Evolutionary conservation across 1,284 basidiomycete species (phyloP).

Genomic region (Trichosporon sp.): DNA sequence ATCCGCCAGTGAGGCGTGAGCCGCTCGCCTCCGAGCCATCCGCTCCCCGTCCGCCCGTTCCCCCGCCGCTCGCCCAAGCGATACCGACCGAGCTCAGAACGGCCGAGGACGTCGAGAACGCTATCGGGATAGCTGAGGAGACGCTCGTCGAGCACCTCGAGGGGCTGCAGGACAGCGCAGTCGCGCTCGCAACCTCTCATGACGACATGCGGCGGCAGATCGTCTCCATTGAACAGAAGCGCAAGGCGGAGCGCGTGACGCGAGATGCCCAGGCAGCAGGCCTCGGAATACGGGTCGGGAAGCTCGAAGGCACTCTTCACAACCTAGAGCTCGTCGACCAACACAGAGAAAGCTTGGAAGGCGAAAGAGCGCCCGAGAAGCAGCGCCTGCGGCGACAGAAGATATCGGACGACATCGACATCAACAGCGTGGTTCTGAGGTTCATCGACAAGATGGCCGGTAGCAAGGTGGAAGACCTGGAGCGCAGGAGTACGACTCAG

Average conservation of each 20-base stretch:
- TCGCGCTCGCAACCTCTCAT: background rate
- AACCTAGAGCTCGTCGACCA: background rate
- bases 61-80: too few species aligned
- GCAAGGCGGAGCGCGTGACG: background rate
- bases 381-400: background rate
- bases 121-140: background rate
- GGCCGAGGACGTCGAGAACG: background rate
- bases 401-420: background rate
- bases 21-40: too few species aligned
- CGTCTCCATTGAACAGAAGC: background rate
- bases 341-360: too few species aligned
- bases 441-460: background rate
- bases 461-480: background rate
- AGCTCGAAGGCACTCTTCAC: background rate
- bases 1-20: background rate
- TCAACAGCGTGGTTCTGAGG: background rate
- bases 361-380: too few species aligned
- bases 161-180: background rate
- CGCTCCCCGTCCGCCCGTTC: too few species aligned
- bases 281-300: background rate
- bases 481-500: background rate
- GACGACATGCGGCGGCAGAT: background rate
- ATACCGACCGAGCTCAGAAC: too few species aligned
- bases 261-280: background rate
- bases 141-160: background rate